phyloP scores from a whole-genome alignment of 2,329 filamentous ascomycete species.

The Apiospora hydei region DNA sequence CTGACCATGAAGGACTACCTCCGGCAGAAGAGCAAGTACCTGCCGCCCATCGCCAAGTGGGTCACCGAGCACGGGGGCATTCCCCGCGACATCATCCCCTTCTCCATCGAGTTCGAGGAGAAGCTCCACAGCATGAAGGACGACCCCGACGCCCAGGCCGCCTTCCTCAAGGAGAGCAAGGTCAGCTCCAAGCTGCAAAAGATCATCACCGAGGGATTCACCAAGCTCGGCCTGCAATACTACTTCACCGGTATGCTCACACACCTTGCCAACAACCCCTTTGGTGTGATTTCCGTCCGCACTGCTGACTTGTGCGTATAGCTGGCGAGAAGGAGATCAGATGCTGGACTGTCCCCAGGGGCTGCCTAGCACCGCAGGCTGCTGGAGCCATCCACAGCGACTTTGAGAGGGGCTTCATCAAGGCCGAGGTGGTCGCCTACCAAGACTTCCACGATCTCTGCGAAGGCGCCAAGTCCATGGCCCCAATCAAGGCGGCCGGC shows the following conservation, averaged over 20 bases:
- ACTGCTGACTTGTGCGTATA: slow-evolving; percentile 27
- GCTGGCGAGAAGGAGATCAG: slow-evolving; percentile 55
- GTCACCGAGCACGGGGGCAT: slow-evolving; percentile 52
- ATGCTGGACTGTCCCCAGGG: slow-evolving; percentile 51
- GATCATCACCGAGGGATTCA: slow-evolving; percentile 53
- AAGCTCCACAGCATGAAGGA: slow-evolving; percentile 49
- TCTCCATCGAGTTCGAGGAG: slow-evolving; percentile 55
- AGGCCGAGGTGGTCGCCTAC: slow-evolving; percentile 54
- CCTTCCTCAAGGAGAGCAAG: slow-evolving; percentile 49
- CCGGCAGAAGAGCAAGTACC: slow-evolving; percentile 54
- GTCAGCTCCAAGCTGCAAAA: slow-evolving; percentile 51
- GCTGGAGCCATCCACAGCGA: slow-evolving; percentile 51
- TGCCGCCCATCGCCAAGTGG: slow-evolving; percentile 53
- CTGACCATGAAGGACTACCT: slow-evolving; percentile 56
- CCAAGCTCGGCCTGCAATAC: slow-evolving; percentile 52
- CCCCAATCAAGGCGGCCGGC: slow-evolving; percentile 52
- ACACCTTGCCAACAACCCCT: background rate
- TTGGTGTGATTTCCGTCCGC: background rate
- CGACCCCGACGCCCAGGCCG: slow-evolving; percentile 43
- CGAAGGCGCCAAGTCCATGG: slow-evolving; percentile 52
- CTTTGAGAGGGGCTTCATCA: slow-evolving; percentile 54
- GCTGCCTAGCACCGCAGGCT: slow-evolving; percentile 49
- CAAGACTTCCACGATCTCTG: slow-evolving; percentile 54
- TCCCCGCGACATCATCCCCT: slow-evolving; percentile 51
- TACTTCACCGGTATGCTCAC: slow-evolving; percentile 48